Conservation (phyloP, 768 basidiomycete species). For the Trametes coccinea region DNA sequence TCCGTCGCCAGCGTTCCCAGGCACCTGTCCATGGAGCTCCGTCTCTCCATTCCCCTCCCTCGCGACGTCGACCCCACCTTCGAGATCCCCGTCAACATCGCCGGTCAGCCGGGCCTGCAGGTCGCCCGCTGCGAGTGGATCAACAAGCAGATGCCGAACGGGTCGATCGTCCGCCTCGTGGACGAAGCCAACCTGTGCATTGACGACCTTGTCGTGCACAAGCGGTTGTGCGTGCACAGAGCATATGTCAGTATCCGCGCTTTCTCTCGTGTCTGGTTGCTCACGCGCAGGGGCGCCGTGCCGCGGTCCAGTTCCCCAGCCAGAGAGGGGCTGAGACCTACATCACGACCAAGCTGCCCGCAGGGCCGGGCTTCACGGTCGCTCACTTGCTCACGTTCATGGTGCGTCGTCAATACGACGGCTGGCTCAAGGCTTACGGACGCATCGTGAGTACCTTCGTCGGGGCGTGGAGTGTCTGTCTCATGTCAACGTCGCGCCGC, state of each 20-base stretch:
- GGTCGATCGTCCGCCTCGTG: background rate
- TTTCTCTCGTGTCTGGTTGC: background rate
- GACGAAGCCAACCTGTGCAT: background rate
- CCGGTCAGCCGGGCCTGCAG: background rate
- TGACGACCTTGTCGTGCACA: background rate
- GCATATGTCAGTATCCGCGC: background rate
- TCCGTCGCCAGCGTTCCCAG: background rate
- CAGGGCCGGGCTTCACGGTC: background rate
- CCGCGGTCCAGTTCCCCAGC: background rate
- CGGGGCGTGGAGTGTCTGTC: too few species aligned
- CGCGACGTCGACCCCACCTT: background rate
- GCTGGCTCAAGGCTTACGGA: background rate
- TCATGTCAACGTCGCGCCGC: background rate
- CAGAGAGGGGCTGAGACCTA: background rate
- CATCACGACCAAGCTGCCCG: background rate
- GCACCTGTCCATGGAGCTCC: background rate
- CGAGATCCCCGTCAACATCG: background rate
- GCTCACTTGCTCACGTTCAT: background rate
- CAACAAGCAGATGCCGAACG: constrained; percentile 1
- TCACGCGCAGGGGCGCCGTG: background rate
- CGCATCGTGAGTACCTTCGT: background rate
- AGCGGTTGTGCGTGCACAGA: background rate
- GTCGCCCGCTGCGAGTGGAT: background rate
- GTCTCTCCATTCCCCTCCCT: background rate
- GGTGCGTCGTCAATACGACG: constrained; percentile 1